Evolutionary conservation across 768 basidiomycete genomes (phyloP).

Genomic region (Phaeotremella skinneri): DNA sequence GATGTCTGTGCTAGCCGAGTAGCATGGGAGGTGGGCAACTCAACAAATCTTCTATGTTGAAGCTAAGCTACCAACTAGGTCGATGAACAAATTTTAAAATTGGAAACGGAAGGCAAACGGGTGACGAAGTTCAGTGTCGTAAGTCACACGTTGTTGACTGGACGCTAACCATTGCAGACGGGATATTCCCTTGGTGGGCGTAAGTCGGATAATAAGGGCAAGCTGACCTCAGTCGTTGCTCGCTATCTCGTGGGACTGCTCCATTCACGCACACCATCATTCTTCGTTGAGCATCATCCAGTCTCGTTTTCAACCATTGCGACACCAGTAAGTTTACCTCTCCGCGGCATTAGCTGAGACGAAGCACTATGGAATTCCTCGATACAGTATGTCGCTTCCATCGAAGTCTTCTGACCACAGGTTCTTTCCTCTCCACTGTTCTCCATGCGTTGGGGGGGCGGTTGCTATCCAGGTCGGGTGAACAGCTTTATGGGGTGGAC

Average conservation of each 20-base stretch:
- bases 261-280: conserved; percentile 36
- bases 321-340: conserved; percentile 28
- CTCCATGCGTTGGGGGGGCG: conserved; percentile 28
- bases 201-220: neutral
- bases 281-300: conserved; percentile 33
- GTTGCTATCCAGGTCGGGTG: conserved; percentile 34
- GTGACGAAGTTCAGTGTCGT: conserved; percentile 37
- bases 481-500: conserved; percentile 35
- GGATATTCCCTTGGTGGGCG: conserved; percentile 16
- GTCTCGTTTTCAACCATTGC: conserved; percentile 39
- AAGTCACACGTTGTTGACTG: conserved; percentile 16
- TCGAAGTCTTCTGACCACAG: conserved; percentile 9
- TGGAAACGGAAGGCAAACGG: conserved; percentile 23
- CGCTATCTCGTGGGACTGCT: conserved; percentile 39
- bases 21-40: conserved; percentile 30
- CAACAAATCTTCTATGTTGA: neutral
- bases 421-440: conserved; percentile 29
- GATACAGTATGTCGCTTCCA: conserved; percentile 29
- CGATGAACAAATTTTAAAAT: conserved; percentile 21
- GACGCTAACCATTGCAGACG: neutral
- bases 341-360: neutral
- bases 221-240: conserved; percentile 29
- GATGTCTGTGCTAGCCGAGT: conserved; percentile 42
- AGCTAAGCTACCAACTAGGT: conserved; percentile 11
- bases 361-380: conserved; percentile 40